Percentiles rank a stretch among this genome's conserved stretches.
phyloP scores from a whole-genome alignment of 176 grass and related monocot species.

The Cenchrus americanus region DNA sequence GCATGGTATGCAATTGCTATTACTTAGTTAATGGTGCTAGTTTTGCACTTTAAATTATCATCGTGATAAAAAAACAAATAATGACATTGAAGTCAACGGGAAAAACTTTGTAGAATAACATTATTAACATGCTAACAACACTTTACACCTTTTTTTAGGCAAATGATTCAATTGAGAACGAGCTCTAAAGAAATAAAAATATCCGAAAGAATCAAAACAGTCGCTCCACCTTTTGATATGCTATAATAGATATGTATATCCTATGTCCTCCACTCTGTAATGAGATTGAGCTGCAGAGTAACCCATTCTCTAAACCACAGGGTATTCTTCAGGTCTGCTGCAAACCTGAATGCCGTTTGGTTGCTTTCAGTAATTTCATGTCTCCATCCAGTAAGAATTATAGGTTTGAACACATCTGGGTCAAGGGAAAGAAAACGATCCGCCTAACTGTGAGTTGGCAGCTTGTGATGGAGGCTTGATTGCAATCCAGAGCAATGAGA shows the following conservation, averaged over 20 bases:
- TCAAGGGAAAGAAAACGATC: slow-evolving; percentile 91
- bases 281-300: slow-evolving; percentile 35
- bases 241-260: slow-evolving; percentile 35
- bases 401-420: slow-evolving; percentile 34
- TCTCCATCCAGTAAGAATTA: slow-evolving; percentile 28
- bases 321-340: slow-evolving; percentile 35
- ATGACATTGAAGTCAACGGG: slow-evolving; percentile 27
- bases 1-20: background rate
- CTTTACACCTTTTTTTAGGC: slow-evolving; percentile 44
- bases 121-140: slow-evolving; percentile 48
- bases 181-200: slow-evolving; percentile 40
- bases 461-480: slow-evolving; percentile 79
- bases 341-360: slow-evolving; percentile 19
- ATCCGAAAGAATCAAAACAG: slow-evolving; percentile 41
- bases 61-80: slow-evolving; percentile 6
- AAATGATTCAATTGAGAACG: slow-evolving; percentile 41
- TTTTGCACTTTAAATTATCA: slow-evolving; percentile 12
- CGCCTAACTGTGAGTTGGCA: slow-evolving; percentile 75
- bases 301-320: slow-evolving; percentile 16
- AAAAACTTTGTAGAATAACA: slow-evolving; percentile 19
- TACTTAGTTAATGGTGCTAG: slow-evolving; percentile 10
- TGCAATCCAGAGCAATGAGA: slow-evolving; percentile 87
- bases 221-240: slow-evolving; percentile 30
- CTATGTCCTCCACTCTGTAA: slow-evolving; percentile 37
- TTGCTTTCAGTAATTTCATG: slow-evolving; percentile 3